These are phyloP conservation scores for Paracorniculantispora psalliotae DNA, from an alignment of 2,329 filamentous ascomycete species.

Conservation along the genomic window DNA sequence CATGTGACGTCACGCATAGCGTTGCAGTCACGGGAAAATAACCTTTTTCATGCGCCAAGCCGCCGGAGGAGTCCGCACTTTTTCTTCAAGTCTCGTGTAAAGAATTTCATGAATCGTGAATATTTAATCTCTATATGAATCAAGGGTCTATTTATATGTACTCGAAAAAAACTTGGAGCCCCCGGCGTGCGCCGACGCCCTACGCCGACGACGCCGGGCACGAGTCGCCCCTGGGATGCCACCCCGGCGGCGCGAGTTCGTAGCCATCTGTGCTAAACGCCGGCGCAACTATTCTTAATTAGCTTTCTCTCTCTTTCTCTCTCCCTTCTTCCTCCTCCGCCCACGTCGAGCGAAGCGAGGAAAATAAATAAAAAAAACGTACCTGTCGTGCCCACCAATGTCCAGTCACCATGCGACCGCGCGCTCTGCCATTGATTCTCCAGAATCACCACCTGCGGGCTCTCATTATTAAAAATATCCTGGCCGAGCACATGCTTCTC, in stretches of 20 bases:
- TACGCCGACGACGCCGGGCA: not conserved
- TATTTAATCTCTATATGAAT: not conserved
- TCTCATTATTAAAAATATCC: conserved; percentile 35
- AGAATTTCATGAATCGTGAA: too few relatives aligned
- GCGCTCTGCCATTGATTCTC: conserved; percentile 42
- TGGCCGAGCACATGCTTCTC: conserved; percentile 31
- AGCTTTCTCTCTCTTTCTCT: not conserved
- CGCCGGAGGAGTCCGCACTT: not conserved
- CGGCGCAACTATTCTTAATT: conserved; percentile 9
- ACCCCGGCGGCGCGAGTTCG: conserved; percentile 7
- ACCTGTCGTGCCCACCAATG: conserved; percentile 35
- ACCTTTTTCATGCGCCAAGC: not conserved
- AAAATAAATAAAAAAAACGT: not conserved
- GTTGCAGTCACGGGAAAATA: not conserved
- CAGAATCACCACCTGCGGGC: conserved; percentile 39
- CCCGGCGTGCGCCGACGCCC: not conserved
- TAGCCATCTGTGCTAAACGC: conserved; percentile 7
- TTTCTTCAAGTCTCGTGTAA: not conserved
- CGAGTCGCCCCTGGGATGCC: conserved; percentile 2
- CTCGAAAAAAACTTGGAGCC: too few relatives aligned
- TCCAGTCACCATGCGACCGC: conserved; percentile 40
- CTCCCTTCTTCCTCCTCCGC: not conserved
- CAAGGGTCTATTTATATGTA: not conserved
- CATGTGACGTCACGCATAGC: not conserved
- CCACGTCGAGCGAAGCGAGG: not conserved